Conservation (phyloP, 2,329 filamentous ascomycete species). For the Apiospora pterosperma region DNA sequence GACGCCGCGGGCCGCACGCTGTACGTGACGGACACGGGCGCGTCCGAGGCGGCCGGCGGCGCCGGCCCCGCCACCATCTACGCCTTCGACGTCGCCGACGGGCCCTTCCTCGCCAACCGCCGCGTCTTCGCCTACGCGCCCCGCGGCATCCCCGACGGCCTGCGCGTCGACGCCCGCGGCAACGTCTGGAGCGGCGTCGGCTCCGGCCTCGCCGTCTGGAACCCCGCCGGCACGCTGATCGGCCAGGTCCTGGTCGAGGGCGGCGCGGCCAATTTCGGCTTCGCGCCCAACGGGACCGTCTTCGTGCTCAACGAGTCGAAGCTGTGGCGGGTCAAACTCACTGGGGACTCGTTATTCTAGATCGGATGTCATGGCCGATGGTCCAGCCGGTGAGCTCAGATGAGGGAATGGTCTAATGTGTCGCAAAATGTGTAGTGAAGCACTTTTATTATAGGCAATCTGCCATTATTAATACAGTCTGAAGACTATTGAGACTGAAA, state of each 20-base stretch:
- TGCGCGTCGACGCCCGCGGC: slow-evolving; percentile 8
- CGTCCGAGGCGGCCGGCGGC: background rate
- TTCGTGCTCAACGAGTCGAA: slow-evolving; percentile 9
- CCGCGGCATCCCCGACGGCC: slow-evolving; percentile 8
- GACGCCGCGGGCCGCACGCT: background rate
- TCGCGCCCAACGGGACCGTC: slow-evolving; percentile 9
- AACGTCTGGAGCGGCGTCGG: slow-evolving; percentile 12
- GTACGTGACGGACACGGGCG: slow-evolving; percentile 1
- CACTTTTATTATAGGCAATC: background rate
- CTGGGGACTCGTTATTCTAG: background rate
- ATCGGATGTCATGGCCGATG: background rate
- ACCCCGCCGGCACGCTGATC: slow-evolving; percentile 6
- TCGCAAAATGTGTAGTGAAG: background rate
- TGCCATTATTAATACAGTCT: no score
- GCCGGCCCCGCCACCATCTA: slow-evolving; percentile 9
- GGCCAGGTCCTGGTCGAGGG: slow-evolving; percentile 8
- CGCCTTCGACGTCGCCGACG: slow-evolving; percentile 5
- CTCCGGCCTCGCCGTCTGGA: slow-evolving; percentile 9
- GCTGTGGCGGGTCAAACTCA: slow-evolving; percentile 9
- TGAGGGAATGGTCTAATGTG: background rate
- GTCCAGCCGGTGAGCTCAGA: background rate
- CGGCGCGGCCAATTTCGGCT: slow-evolving; percentile 11
- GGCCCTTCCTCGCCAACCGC: slow-evolving; percentile 9
- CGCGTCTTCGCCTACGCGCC: slow-evolving; percentile 11
- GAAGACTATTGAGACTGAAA: no score